These are phyloP conservation scores for Cucurbita moschata DNA, from an alignment of 306 rosid species.

Conservation along the genomic window DNA sequence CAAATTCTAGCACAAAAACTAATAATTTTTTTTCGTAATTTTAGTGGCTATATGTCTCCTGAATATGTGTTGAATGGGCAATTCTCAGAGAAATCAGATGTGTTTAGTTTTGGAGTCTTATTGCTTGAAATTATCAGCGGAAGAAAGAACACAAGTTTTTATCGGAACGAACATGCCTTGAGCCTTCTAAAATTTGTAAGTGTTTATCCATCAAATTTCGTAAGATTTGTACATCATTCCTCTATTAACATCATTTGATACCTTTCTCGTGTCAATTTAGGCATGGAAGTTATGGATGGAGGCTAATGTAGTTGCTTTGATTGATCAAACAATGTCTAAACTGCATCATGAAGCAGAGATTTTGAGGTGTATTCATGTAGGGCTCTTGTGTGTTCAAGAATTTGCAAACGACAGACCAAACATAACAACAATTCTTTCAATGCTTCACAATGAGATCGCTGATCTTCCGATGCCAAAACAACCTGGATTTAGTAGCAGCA, in stretches of 20 bases:
- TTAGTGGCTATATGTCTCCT: not conserved
- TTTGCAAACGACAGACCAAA: slow-evolving; percentile 13
- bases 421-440: slow-evolving; percentile 11
- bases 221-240: not conserved
- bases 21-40: not conserved
- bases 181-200: slow-evolving; percentile 5
- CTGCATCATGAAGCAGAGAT: not conserved
- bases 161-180: not conserved
- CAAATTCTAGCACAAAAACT: not conserved
- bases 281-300: slow-evolving; percentile 15
- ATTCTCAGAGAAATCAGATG: slow-evolving; percentile 1
- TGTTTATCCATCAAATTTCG: not conserved
- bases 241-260: not conserved
- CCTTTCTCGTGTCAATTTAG: too few relatives aligned
- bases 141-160: not conserved
- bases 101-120: not conserved
- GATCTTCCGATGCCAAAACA: slow-evolving; percentile 10
- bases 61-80: not conserved
- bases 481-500: slow-evolving; percentile 14
- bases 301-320: not conserved
- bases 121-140: not conserved
- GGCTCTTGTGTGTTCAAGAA: slow-evolving; percentile 19
- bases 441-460: slow-evolving; percentile 13
- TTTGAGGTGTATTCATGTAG: slow-evolving; percentile 9
- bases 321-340: not conserved